Base-by-base conservation (phyloP, 2,329 filamentous ascomycete genomes). In the Sclerotiophoma versabilis region DNA sequence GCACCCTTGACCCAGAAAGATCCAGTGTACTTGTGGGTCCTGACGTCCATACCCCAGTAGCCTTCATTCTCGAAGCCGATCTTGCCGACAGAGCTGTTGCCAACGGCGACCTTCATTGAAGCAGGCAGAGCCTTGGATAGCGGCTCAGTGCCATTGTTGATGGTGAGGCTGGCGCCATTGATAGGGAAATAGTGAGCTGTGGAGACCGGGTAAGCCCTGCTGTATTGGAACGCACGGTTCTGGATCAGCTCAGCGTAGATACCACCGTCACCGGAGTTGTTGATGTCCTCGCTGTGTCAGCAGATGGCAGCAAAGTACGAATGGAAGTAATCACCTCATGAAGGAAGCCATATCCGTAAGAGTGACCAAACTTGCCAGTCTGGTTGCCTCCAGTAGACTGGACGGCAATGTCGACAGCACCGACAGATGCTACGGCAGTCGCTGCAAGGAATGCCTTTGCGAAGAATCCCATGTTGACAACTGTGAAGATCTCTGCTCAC, bases 171-270 rank as follows among this genome's bases (percentile, higher is more conserved):
- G 5, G 74, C 74, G 12, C 65, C 60, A 33, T 74, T 74, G 53
- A 77, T 62, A 1, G 74, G 63, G 8, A 62, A 66, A 51, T 66
- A 71, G 51, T 68, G 64, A 11, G 58, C 60, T n/a, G 64, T 66
- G 4, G 66, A 69, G 10, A 66, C 66, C 11, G 58, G 61, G 39
- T 48, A 69, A 15, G 45, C 43, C 49, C 37, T 58, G 56, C 65
- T 69, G 55, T 77, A 79, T 71, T 91, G 88, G 65, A 91, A 90
- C 10, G 87, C 88, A 42, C 87, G 82, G 72, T 91, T 91, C 45
- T 81, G 83, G 51, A 91, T 83, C 50, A 91, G 73, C 66, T 91
- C 87, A 42, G 85, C 88, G 68, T 91, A 91, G 58, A 91, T 83
- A 5, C 88, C 88, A 19, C 88, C 88, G 66, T 91, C 88, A 2